These are phyloP conservation scores for Alternaria conjuncta DNA, from an alignment of 2,329 filamentous ascomycete genomes.

Conservation along the genomic window DNA sequence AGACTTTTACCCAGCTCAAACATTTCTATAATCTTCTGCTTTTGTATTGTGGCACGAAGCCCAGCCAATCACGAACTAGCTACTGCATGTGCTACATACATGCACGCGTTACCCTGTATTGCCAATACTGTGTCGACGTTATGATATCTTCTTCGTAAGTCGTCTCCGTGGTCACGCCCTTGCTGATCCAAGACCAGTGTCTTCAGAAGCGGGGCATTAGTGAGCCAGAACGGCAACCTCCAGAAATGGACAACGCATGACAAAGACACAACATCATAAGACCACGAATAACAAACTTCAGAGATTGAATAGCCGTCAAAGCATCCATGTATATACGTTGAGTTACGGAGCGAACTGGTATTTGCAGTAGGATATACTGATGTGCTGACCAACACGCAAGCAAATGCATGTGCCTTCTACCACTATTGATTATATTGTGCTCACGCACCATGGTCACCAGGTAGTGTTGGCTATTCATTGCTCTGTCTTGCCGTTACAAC, in stretches of 20 bases:
- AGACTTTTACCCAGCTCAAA: neutral
- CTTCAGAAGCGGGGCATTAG: too few species aligned
- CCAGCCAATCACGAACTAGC: neutral
- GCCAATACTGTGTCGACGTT: too few species aligned
- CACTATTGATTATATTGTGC: neutral
- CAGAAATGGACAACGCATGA: too few species aligned
- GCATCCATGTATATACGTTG: neutral
- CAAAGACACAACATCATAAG: too few species aligned
- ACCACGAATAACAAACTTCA: neutral
- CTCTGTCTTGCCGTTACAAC: too few species aligned
- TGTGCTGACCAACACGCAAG: neutral
- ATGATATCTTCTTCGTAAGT: too few species aligned
- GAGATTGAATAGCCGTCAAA: neutral
- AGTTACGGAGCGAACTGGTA: neutral
- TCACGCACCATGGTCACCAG: neutral
- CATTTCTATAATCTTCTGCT: neutral
- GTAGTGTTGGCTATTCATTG: too few species aligned
- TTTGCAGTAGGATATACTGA: neutral
- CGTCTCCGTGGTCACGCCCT: too few species aligned
- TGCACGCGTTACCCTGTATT: too few species aligned
- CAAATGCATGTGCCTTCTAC: neutral
- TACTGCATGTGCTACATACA: neutral
- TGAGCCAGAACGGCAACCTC: too few species aligned
- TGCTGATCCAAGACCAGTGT: too few species aligned
- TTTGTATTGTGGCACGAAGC: neutral